A percentile compares a stretch with the other conserved stretches of the same genome.
phyloP scores from a whole-genome alignment of 768 basidiomycete genomes.

The Leccinum longicurvipes region DNA sequence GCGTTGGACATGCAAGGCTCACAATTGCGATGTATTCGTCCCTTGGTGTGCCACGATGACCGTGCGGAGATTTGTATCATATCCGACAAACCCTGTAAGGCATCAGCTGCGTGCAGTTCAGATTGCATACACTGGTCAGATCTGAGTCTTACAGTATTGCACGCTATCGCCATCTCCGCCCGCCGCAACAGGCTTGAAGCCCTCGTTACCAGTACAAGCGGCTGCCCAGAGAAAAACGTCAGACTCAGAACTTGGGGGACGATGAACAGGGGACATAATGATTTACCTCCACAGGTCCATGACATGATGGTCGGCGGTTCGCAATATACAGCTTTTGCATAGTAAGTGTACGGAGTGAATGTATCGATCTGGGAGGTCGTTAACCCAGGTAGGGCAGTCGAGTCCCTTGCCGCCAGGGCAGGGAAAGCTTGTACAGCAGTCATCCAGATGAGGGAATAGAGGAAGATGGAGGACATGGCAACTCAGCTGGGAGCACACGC shows the following conservation, averaged over 20 bases:
- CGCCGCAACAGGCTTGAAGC: slow-evolving; percentile 41
- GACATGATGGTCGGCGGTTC: slow-evolving; percentile 33
- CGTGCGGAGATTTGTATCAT: slow-evolving; percentile 32
- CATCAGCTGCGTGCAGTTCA: not conserved
- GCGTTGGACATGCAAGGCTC: slow-evolving; percentile 26
- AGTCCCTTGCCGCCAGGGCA: slow-evolving; percentile 24
- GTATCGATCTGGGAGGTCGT: slow-evolving; percentile 36
- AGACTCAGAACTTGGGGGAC: not conserved
- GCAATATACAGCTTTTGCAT: slow-evolving; percentile 50
- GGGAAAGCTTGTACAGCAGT: slow-evolving; percentile 14
- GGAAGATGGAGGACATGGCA: slow-evolving; percentile 6
- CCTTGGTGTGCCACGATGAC: slow-evolving; percentile 37
- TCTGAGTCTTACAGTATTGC: slow-evolving; percentile 40
- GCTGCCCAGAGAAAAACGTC: slow-evolving; percentile 17
- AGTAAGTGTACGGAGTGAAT: slow-evolving; percentile 47
- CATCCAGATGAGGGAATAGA: slow-evolving; percentile 5
- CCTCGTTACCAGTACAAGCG: slow-evolving; percentile 41
- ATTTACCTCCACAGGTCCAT: slow-evolving; percentile 54
- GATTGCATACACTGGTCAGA: too few relatives aligned
- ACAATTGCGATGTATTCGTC: slow-evolving; percentile 26
- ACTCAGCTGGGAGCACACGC: not conserved
- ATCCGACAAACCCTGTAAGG: slow-evolving; percentile 35
- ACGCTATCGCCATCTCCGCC: slow-evolving; percentile 41
- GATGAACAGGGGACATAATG: not conserved
- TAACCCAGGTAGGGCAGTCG: slow-evolving; percentile 33